Base-by-base conservation (phyloP, 148 eudicot species). In the Amaranthus cruentus region DNA sequence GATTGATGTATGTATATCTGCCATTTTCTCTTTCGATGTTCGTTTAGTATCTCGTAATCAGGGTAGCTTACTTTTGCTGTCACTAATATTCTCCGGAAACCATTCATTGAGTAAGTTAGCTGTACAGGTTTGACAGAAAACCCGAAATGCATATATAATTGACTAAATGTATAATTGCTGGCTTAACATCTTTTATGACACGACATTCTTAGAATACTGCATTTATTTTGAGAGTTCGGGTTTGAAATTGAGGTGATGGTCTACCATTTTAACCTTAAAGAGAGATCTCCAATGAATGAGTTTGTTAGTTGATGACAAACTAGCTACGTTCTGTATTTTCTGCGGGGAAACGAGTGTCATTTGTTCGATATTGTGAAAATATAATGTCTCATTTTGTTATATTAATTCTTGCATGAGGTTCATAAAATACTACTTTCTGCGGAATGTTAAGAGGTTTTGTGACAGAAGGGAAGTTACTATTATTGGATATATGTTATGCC, bases 1-100 rank as follows among this genome's bases (percentile, higher is more conserved):
- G 78, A 81, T 52, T 84, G 77, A 84, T 50, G 47, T 47, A 75
- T 2, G 52, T 68, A 10, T 9, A 21, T 69, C 51, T 18, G 55
- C 55, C n/a, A 7, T 5, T 47, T 42, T 2, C 60, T 0, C 63
- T 28, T 56, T 42, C 38, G 28, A 61, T 51, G 12, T 73, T 44
- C 4, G 4, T 53, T 53, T n/a, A 64, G 54, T 64, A 6, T 28
- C 38, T 28, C 2, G 38, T 28, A 44, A 50, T 0, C 4, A 38
- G 49, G 49, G 59, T n/a, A 71, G 15, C 15, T 2, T 70, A 71
- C 38, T 57, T 58, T 58, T 71, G 47, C 64, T 46, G 58, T 51
- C 1, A n/a, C 44, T 48, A 9, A 15, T 4, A 3, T 28, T 46
- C 50, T 48, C 43, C 51, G 50, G 60, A 54, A 12, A 21, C n/a